Conservation (phyloP, 345 rosid species). For the Passiflora organensis region DNA sequence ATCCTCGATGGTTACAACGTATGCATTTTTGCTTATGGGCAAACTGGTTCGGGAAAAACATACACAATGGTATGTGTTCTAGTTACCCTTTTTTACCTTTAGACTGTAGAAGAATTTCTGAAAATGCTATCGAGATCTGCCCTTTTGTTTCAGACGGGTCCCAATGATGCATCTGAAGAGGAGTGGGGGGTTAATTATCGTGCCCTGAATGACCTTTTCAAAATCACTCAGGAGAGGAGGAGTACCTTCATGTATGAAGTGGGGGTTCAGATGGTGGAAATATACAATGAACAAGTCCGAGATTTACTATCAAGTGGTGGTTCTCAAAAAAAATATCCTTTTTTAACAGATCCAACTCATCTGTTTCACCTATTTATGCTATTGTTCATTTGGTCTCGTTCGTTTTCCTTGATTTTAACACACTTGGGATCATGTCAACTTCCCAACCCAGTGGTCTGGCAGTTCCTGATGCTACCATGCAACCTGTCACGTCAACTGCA, state of each 20-base stretch:
- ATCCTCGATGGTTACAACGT: slow-evolving; percentile 85
- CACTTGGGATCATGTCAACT: slow-evolving; percentile 59
- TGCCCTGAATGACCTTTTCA: slow-evolving; percentile 77
- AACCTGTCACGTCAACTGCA: slow-evolving; percentile 55
- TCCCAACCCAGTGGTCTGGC: slow-evolving; percentile 63
- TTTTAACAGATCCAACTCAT: neutral
- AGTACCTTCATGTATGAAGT: slow-evolving; percentile 51
- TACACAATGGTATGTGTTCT: slow-evolving; percentile 65
- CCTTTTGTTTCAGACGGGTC: slow-evolving; percentile 58
- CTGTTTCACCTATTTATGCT: neutral
- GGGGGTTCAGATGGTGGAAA: slow-evolving; percentile 85
- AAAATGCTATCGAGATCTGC: slow-evolving; percentile 5
- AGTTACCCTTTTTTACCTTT: neutral
- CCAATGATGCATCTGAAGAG: slow-evolving; percentile 51
- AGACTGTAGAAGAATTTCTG: neutral
- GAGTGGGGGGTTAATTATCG: slow-evolving; percentile 88
- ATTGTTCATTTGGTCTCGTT: too few relatives aligned
- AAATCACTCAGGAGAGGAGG: slow-evolving; percentile 52
- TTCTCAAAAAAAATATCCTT: slow-evolving; percentile 86
- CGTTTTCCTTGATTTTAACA: slow-evolving; percentile 62
- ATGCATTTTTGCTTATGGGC: slow-evolving; percentile 98
- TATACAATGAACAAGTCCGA: slow-evolving; percentile 84
- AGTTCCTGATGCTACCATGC: slow-evolving; percentile 92
- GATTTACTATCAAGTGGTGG: slow-evolving; percentile 55
- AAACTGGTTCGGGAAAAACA: slow-evolving; percentile 96